Conservation (phyloP, 805 yeast genomes). For the Metschnikowia arizonensis region DNA sequence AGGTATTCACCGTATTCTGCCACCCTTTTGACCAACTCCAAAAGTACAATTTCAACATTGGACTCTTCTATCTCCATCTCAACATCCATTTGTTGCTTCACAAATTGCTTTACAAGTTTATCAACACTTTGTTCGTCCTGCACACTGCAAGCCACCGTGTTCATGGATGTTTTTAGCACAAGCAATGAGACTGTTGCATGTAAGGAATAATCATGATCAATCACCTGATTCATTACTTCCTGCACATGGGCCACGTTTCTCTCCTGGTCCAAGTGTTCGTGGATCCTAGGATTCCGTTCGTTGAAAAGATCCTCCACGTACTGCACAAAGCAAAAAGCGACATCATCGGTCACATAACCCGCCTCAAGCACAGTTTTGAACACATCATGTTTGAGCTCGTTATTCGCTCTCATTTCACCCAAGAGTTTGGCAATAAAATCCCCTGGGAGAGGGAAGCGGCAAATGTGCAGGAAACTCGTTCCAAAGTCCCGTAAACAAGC, state of each 20-base stretch:
- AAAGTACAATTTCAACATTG: background rate
- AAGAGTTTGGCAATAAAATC: slow-evolving; percentile 20
- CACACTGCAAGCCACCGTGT: slow-evolving; percentile 9
- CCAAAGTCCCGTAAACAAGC: slow-evolving; percentile 12
- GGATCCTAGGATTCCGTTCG: slow-evolving; percentile 28
- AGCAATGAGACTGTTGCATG: slow-evolving; percentile 17
- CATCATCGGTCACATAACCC: slow-evolving; percentile 19
- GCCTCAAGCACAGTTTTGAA: slow-evolving; percentile 16
- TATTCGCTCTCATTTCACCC: slow-evolving; percentile 8
- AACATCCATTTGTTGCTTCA: too few species aligned
- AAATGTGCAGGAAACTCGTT: slow-evolving; percentile 9
- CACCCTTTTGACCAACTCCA: background rate
- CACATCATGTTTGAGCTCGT: slow-evolving; percentile 12
- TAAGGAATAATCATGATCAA: background rate
- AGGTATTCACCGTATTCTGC: background rate
- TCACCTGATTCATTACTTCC: background rate
- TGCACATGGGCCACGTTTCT: slow-evolving; percentile 20
- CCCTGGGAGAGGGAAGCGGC: slow-evolving; percentile 8
- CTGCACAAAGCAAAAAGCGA: slow-evolving; percentile 19
- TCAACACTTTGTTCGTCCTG: slow-evolving; percentile 8
- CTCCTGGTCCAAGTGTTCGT: slow-evolving; percentile 33
- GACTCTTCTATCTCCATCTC: background rate
- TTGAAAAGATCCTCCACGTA: slow-evolving; percentile 29
- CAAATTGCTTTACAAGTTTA: background rate
- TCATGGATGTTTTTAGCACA: slow-evolving; percentile 24